phyloP scores from a whole-genome alignment of 1,139 yeast genomes.

The Suzukiozyma palmioleophila region DNA sequence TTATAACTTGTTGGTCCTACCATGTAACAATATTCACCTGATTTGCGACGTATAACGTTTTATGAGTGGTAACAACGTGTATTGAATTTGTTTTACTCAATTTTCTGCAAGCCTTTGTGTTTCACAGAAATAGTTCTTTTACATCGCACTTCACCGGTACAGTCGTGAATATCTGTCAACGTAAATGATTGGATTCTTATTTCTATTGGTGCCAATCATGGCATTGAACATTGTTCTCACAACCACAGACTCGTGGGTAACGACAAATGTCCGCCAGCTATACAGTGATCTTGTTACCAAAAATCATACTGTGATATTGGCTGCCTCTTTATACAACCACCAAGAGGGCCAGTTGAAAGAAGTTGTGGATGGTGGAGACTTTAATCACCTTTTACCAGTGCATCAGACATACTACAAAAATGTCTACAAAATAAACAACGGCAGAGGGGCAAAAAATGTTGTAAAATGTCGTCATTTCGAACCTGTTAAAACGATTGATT shows the following conservation, averaged over 20 bases:
- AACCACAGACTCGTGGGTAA: slow-evolving; percentile 40
- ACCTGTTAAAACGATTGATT: slow-evolving; percentile 12
- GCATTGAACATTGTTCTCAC: slow-evolving; percentile 28
- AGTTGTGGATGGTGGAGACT: slow-evolving; percentile 29
- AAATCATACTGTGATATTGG: slow-evolving; percentile 28
- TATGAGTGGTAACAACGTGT: too few species aligned
- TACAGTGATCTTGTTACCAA: slow-evolving; percentile 19
- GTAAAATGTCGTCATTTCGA: neutral
- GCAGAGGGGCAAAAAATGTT: slow-evolving; percentile 17
- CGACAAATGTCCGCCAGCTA: slow-evolving; percentile 28
- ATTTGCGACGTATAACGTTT: too few species aligned
- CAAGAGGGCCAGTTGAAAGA: neutral
- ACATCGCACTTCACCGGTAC: neutral
- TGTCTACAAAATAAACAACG: slow-evolving; percentile 13
- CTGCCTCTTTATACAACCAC: slow-evolving; percentile 29
- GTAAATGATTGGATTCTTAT: neutral
- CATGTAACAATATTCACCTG: too few species aligned
- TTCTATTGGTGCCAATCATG: neutral
- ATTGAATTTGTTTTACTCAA: neutral
- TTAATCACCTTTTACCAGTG: slow-evolving; percentile 29
- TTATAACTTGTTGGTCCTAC: too few species aligned
- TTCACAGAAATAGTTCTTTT: neutral
- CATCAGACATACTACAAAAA: slow-evolving; percentile 28
- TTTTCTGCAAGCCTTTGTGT: too few species aligned
- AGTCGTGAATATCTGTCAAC: neutral